Conservation (phyloP, 1,139 yeast genomes). For the Pichia sp. region DNA sequence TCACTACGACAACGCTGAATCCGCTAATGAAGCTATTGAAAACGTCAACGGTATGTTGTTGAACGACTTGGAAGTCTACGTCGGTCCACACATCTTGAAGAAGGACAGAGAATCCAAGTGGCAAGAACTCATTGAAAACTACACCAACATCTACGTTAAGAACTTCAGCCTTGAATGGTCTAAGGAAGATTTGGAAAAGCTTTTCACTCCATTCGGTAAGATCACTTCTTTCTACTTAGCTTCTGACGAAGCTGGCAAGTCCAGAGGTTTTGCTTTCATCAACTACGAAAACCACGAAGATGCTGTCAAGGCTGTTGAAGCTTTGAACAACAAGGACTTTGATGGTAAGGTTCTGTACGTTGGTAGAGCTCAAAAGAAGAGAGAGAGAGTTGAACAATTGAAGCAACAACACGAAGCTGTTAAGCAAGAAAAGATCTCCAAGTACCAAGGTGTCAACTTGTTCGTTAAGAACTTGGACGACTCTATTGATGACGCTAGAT, state of each 20-base stretch:
- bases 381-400: conserved; percentile 95
- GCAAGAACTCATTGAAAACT: conserved; percentile 88
- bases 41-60: conserved; percentile 98
- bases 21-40: conserved; percentile 94
- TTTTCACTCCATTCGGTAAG: conserved; percentile 69
- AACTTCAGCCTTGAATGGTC: conserved; percentile 70
- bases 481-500: conserved; percentile 80
- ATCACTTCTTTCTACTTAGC: conserved; percentile 83
- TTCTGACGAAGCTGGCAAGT: conserved; percentile 79
- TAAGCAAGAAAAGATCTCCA: conserved; percentile 85
- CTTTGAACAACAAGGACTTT: conserved; percentile 79
- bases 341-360: conserved; percentile 85
- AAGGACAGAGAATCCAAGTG: conserved; percentile 94
- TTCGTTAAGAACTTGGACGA: conserved; percentile 97
- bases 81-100: conserved; percentile 89
- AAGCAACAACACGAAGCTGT: conserved; percentile 92
- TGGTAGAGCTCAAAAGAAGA: conserved; percentile 99
- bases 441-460: conserved; percentile 97
- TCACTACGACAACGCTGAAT: conserved; percentile 89
- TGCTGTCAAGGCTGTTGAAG: conserved; percentile 90
- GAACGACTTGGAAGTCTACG: conserved; percentile 94
- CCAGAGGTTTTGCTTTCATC: conserved; percentile 94
- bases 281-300: conserved; percentile 82
- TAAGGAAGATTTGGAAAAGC: conserved; percentile 65
- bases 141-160: conserved; percentile 93